Conservation (phyloP, 2,329 filamentous ascomycete species). For the Epichloe brachyelytri region DNA sequence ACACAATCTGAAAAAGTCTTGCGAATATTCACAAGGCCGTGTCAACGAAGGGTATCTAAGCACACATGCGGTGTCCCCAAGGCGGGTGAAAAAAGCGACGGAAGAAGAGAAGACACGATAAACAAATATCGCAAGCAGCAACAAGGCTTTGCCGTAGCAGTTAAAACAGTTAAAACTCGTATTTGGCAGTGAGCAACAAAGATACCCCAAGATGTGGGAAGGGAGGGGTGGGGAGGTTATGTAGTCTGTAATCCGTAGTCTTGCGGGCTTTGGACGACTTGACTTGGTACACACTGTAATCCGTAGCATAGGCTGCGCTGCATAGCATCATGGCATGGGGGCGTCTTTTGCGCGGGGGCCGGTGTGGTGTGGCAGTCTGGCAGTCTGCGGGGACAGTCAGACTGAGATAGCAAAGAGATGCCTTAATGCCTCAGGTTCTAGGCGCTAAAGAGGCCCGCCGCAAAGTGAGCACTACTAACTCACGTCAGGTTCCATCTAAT, state of each 20-base stretch:
- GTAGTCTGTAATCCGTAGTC: slow-evolving; percentile 1
- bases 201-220: neutral
- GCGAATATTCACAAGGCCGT: neutral
- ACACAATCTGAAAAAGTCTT: neutral
- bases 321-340: neutral
- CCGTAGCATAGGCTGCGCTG: too few species aligned
- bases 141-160: neutral
- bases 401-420: neutral
- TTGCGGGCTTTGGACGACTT: slow-evolving; percentile 1
- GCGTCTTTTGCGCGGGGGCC: neutral
- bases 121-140: neutral
- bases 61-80: neutral
- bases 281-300: neutral
- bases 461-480: neutral
- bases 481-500: neutral
- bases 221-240: slow-evolving; percentile 5
- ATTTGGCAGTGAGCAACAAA: neutral
- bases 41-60: neutral
- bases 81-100: neutral
- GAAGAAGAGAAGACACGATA: neutral
- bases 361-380: neutral
- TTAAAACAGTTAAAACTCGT: neutral
- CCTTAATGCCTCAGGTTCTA: neutral
- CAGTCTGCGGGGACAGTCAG: neutral
- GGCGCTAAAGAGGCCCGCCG: neutral